Conservation (phyloP, 345 rosid genomes). For the Gossypium stocksii region DNA sequence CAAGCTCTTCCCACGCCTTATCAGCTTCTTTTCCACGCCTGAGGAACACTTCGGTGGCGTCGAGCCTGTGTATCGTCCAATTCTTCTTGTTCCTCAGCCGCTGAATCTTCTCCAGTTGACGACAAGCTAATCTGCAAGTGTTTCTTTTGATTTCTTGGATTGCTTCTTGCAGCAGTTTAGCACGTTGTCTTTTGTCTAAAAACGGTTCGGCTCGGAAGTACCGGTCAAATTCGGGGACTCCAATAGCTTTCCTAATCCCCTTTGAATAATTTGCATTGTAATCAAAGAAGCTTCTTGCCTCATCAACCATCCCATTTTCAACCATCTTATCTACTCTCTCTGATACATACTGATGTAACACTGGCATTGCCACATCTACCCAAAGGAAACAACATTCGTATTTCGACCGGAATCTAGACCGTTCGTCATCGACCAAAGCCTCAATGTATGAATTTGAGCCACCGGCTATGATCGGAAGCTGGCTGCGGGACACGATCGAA, state of each 20-base stretch:
- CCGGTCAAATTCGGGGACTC: neutral
- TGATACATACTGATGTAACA: conserved; percentile 39
- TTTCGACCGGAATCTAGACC: conserved; percentile 27
- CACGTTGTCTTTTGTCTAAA: conserved; percentile 12
- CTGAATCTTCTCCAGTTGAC: conserved; percentile 62
- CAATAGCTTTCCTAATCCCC: neutral
- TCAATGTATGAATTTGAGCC: conserved; percentile 78
- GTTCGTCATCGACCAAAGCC: conserved; percentile 41
- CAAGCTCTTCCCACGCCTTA: conserved; percentile 61
- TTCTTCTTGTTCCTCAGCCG: conserved; percentile 40
- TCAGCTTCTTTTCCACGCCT: conserved; percentile 38
- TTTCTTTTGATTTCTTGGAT: conserved; percentile 50
- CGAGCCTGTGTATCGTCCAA: conserved; percentile 65
- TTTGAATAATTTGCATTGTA: conserved; percentile 21
- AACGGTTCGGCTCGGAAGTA: neutral
- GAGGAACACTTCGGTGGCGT: conserved; percentile 57
- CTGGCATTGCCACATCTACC: conserved; percentile 65
- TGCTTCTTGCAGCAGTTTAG: conserved; percentile 38
- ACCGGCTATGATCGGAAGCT: conserved; percentile 68
- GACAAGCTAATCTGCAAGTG: conserved; percentile 45
- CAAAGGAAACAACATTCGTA: conserved; percentile 65
- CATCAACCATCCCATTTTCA: conserved; percentile 58
- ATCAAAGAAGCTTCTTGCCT: conserved; percentile 46
- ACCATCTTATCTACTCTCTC: conserved; percentile 76
- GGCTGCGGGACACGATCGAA: conserved; percentile 42